Evolutionary conservation across 805 yeast species (phyloP).

Genomic region (Lachancea cidri): DNA sequence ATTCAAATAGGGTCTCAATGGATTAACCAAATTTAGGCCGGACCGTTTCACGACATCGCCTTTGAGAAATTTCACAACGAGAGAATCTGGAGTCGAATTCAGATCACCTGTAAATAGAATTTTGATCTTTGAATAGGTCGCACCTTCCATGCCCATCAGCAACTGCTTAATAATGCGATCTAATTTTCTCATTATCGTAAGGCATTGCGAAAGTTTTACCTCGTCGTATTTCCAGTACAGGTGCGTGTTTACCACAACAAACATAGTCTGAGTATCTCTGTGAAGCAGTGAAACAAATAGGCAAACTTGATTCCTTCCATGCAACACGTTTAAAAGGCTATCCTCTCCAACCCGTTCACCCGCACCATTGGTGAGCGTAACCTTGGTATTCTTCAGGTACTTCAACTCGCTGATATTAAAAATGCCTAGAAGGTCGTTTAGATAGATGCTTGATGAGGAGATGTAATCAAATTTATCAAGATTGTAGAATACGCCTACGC

Average conservation of each 20-base stretch:
- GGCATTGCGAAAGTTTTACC: constrained; percentile 50
- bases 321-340: constrained; percentile 32
- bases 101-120: constrained; percentile 53
- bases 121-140: constrained; percentile 28
- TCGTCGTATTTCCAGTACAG: constrained; percentile 56
- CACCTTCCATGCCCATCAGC: constrained; percentile 19
- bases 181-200: constrained; percentile 37
- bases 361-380: constrained; percentile 29
- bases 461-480: constrained; percentile 41
- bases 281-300: constrained; percentile 46
- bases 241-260: constrained; percentile 55
- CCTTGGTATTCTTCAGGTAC: constrained; percentile 19
- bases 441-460: constrained; percentile 32
- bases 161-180: constrained; percentile 24
- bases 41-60: constrained; percentile 29
- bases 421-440: constrained; percentile 29
- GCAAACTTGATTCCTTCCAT: constrained; percentile 52
- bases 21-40: constrained; percentile 28
- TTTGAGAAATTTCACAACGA: constrained; percentile 42
- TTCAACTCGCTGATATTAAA: constrained; percentile 26
- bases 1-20: constrained; percentile 30
- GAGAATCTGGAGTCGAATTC: constrained; percentile 47
- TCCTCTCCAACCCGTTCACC: constrained; percentile 25
- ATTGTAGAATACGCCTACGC: constrained; percentile 53
- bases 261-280: constrained; percentile 33